These are phyloP conservation scores for Hypholoma fasciculare DNA, from an alignment of 768 basidiomycete genomes.

Conservation along the genomic window DNA sequence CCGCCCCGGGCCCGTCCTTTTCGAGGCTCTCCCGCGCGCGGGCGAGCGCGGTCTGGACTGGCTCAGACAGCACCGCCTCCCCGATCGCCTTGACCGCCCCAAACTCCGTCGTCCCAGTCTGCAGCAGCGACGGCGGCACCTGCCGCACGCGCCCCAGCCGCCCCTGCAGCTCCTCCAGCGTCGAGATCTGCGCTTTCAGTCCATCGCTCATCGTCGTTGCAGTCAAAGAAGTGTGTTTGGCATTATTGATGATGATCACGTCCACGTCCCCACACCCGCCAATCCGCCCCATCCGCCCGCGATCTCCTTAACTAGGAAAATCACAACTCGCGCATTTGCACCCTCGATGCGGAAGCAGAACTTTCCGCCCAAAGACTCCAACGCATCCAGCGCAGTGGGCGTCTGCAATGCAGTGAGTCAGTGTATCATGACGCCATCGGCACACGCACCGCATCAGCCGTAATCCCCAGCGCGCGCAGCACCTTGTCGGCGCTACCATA, in stretches of 20 bases:
- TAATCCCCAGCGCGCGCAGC: constrained; percentile 19
- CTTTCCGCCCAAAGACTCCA: constrained; percentile 8
- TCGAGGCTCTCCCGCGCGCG: constrained; percentile 56
- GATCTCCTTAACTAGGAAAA: constrained; percentile 14
- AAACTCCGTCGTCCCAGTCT: constrained; percentile 9
- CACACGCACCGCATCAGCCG: constrained; percentile 1
- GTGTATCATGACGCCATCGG: neutral
- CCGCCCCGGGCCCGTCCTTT: constrained; percentile 45
- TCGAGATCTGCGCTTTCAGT: constrained; percentile 18
- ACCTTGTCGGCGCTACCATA: constrained; percentile 26
- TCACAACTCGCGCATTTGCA: constrained; percentile 10
- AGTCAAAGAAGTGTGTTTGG: neutral
- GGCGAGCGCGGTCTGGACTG: constrained; percentile 58
- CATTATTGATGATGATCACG: constrained; percentile 23
- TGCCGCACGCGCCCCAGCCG: constrained; percentile 19
- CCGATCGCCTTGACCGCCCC: constrained; percentile 28
- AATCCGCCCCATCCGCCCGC: constrained; percentile 20
- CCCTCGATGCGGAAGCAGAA: constrained; percentile 15
- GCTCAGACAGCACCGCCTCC: constrained; percentile 47
- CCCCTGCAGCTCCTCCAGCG: constrained; percentile 16
- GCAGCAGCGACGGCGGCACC: constrained; percentile 20
- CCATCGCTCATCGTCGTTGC: constrained; percentile 13
- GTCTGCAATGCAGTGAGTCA: constrained; percentile 3
- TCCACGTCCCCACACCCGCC: constrained; percentile 30
- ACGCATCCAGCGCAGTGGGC: neutral